phyloP scores from a whole-genome alignment of 2,329 filamentous ascomycete genomes.

The Phyllosticta citribraziliensis region DNA sequence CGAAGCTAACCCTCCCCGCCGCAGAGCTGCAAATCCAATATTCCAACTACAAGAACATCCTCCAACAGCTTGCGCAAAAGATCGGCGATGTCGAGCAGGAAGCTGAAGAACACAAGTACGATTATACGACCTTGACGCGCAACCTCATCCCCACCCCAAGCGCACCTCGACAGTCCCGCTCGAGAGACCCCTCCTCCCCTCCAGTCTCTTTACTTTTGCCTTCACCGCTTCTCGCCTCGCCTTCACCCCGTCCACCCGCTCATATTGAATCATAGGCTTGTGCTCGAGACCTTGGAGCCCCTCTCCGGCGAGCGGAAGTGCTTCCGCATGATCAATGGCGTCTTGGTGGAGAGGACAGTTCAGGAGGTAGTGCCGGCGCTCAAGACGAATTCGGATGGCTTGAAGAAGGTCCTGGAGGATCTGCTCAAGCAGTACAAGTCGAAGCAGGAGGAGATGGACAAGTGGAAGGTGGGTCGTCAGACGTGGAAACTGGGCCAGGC shows the following conservation, averaged over 20 bases:
- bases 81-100: conserved; percentile 98
- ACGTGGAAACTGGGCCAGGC: background rate
- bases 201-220: background rate
- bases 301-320: conserved; percentile 82
- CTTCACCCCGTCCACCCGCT: background rate
- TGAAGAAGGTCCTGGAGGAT: conserved; percentile 91
- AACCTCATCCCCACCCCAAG: conserved; percentile 13
- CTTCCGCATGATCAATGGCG: conserved; percentile 97
- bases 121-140: conserved; percentile 13
- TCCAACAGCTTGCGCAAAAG: conserved; percentile 90
- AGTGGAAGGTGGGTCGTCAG: conserved; percentile 75
- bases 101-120: conserved; percentile 94
- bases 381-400: conserved; percentile 84
- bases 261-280: conserved; percentile 55
- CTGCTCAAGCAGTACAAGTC: conserved; percentile 92
- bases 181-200: conserved; percentile 8
- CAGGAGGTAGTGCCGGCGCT: conserved; percentile 84
- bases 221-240: conserved; percentile 17
- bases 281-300: conserved; percentile 82
- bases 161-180: conserved; percentile 14
- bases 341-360: conserved; percentile 87
- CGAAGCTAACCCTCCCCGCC: background rate
- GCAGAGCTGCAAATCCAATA: conserved; percentile 73
- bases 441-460: conserved; percentile 91
- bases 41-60: conserved; percentile 61